Evolutionary conservation across 495 filamentous ascomycete genomes (phyloP).

Genomic region (Neurospora hispaniola): DNA sequence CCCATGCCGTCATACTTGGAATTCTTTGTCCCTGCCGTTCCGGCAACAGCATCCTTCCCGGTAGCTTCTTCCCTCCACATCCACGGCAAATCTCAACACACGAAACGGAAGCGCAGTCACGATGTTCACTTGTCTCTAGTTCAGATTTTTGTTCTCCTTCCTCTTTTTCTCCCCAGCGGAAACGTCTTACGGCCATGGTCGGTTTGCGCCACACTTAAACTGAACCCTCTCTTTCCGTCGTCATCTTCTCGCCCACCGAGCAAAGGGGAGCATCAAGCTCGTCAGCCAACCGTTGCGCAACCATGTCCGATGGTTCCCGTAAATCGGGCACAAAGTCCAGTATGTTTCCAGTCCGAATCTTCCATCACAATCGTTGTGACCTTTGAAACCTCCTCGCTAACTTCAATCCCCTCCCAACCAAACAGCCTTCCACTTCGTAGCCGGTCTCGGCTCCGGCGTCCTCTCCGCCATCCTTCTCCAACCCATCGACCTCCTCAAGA

Average conservation of each 20-base stretch:
- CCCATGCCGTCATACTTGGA: neutral
- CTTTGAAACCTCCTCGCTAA: neutral
- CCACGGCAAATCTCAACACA: neutral
- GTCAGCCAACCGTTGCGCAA: slow-evolving; percentile 4
- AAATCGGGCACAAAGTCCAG: slow-evolving; percentile 24
- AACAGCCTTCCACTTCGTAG: slow-evolving; percentile 70
- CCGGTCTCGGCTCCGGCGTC: slow-evolving; percentile 78
- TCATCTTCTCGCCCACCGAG: neutral
- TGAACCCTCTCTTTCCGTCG: neutral
- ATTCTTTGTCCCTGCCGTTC: neutral
- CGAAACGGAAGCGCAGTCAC: neutral
- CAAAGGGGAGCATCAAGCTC: neutral
- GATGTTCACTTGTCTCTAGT: neutral
- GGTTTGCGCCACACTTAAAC: neutral
- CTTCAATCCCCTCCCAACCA: neutral
- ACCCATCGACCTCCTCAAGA: slow-evolving; percentile 95
- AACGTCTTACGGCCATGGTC: neutral
- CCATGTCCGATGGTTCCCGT: slow-evolving; percentile 27
- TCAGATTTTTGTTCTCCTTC: neutral
- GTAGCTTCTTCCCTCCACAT: neutral
- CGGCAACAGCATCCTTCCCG: neutral
- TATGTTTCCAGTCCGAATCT: slow-evolving; percentile 4
- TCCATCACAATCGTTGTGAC: neutral
- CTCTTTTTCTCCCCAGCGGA: neutral
- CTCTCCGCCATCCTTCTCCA: slow-evolving; percentile 83